Base-by-base conservation (phyloP, 495 filamentous ascomycete species). In the Oidiodendron maius region DNA sequence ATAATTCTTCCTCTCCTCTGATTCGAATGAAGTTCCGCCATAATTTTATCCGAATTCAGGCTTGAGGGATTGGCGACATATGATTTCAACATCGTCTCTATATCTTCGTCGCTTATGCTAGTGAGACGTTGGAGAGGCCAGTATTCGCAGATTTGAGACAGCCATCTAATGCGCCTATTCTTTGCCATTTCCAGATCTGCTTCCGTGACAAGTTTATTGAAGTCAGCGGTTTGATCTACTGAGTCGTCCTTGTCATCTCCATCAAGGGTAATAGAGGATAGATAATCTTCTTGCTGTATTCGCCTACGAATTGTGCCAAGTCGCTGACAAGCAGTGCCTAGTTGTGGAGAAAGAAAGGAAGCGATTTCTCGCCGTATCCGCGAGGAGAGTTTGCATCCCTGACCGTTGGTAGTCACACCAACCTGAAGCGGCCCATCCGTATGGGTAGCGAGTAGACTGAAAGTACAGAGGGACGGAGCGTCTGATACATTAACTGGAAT, bases 121-220 rank as follows among this genome's bases (percentile, higher is more conserved):
- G 89, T 89, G 2, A 98, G 76, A 15, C 86, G 80, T 37, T 78
- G 79, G 17, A 98, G 71, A 1, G 93, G 91, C 94, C 94, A 98
- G 66, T 98, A 98, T 71, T 98, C 93, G 74, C 94, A 98, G 15
- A 98, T 91, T 61, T 98, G 93, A 15, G 84, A 80, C 2, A 98
- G 67, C 94, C 94, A 98, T 20, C 93, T 80, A 70, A 94, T 89
- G 34, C 93, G 74, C 41, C 94, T 73, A 15, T 77, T 88, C 65
- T 86, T 89, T 6, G 80, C 80, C 2, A 84, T 86, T 40, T 87
- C 82, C 3, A 74, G 64, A 56, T 91, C 89, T 46, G 77, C 76
- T 40, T 88, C 84, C 9, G 69, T 70, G 8, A 97, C 75, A 0
- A 97, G 67, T 44, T 79, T 79, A 62, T 98, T 98, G 66, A 98